phyloP scores from a whole-genome alignment of 2,329 filamentous ascomycete genomes.

The Ceratocystis lukuohia region DNA sequence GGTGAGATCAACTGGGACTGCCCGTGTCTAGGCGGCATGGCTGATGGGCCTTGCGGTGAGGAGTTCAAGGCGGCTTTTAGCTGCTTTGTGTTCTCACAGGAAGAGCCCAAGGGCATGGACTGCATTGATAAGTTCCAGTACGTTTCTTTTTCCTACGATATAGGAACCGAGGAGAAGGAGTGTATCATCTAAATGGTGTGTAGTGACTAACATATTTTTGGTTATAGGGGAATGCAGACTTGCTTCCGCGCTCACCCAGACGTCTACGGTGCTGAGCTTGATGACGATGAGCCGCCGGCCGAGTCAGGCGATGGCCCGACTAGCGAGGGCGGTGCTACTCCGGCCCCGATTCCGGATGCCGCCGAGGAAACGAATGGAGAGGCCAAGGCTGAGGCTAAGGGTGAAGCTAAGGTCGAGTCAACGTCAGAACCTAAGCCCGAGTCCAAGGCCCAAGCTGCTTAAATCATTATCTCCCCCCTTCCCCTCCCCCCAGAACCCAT shows the following conservation, averaged over 20 bases:
- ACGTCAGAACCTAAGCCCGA: background rate
- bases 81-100: slow-evolving; percentile 91
- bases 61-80: slow-evolving; percentile 93
- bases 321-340: slow-evolving; percentile 9
- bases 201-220: slow-evolving; percentile 11
- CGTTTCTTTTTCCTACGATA: slow-evolving; percentile 26
- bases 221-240: slow-evolving; percentile 75
- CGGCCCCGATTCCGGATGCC: slow-evolving; percentile 13
- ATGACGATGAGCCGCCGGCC: slow-evolving; percentile 48
- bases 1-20: slow-evolving; percentile 99
- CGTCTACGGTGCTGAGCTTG: slow-evolving; percentile 78
- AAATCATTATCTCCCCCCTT: too few species aligned
- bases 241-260: slow-evolving; percentile 92
- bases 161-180: too few species aligned
- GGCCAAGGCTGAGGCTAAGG: slow-evolving; percentile 25
- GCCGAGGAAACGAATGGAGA: slow-evolving; percentile 20
- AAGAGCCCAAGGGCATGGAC: slow-evolving; percentile 95
- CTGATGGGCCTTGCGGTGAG: slow-evolving; percentile 84
- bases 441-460: background rate
- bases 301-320: slow-evolving; percentile 24
- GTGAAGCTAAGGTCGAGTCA: background rate
- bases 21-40: slow-evolving; percentile 94
- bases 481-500: background rate
- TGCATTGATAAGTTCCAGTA: slow-evolving; percentile 97
- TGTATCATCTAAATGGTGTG: background rate